Evolutionary conservation across 2,329 filamentous ascomycete species (phyloP).

Genomic region (Phoma sp.): DNA sequence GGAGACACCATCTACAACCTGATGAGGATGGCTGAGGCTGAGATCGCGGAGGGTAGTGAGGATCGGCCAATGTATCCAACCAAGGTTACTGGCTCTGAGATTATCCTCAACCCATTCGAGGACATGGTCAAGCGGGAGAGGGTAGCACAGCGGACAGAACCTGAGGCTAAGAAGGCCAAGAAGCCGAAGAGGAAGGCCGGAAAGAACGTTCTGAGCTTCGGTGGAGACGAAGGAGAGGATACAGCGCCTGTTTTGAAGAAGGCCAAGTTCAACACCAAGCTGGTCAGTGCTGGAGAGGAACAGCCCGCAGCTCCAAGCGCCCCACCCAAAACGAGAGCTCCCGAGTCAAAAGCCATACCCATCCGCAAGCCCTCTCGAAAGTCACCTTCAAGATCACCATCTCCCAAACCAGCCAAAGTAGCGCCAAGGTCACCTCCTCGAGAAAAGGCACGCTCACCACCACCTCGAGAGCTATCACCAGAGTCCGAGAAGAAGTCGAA

Average conservation of each 20-base stretch:
- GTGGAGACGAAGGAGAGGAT: conserved; percentile 66
- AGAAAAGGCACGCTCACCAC: conserved; percentile 30
- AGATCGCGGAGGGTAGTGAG: conserved; percentile 74
- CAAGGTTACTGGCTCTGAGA: conserved; percentile 75
- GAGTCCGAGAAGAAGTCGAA: conserved; percentile 48
- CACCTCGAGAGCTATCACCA: conserved; percentile 49
- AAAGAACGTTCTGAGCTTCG: conserved; percentile 81
- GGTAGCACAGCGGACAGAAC: conserved; percentile 58
- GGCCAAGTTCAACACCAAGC: conserved; percentile 77
- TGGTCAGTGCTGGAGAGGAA: conserved; percentile 61
- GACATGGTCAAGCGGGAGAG: conserved; percentile 76
- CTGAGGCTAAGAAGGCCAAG: conserved; percentile 54
- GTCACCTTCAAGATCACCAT: conserved; percentile 33
- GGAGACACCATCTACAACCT: conserved; percentile 97
- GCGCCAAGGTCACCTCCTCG: conserved; percentile 22
- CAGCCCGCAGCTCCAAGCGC: conserved; percentile 50
- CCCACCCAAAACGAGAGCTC: conserved; percentile 25
- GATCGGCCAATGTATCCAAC: conserved; percentile 88
- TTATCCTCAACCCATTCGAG: conserved; percentile 81
- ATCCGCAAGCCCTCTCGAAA: conserved; percentile 39
- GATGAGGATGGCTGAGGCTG: conserved; percentile 88
- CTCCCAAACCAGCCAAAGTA: conserved; percentile 27
- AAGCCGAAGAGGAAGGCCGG: conserved; percentile 72
- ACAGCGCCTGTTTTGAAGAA: conserved; percentile 71
- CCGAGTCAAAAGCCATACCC: conserved; percentile 37